Conservation (phyloP, 2,329 filamentous ascomycete genomes). For the Fusarium praegraminearum region DNA sequence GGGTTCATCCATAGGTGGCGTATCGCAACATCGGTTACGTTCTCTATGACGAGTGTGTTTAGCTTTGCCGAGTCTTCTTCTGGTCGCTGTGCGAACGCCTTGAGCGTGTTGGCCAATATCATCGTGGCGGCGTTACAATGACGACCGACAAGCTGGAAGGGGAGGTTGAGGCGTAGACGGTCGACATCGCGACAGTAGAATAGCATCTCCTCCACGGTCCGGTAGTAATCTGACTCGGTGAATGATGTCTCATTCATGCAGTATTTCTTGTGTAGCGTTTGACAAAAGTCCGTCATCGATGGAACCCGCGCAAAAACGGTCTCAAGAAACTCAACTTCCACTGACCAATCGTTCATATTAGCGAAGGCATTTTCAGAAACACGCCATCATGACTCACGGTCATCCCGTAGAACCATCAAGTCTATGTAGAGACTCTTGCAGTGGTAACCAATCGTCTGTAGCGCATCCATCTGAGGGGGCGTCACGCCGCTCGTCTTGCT, state of each 20-base stretch:
- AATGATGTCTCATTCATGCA: slow-evolving; percentile 63
- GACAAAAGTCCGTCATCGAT: slow-evolving; percentile 60
- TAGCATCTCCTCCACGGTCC: slow-evolving; percentile 57
- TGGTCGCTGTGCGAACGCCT: slow-evolving; percentile 59
- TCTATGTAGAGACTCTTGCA: slow-evolving; percentile 65
- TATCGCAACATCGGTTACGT: slow-evolving; percentile 62
- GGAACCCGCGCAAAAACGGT: slow-evolving; percentile 61
- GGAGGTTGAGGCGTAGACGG: slow-evolving; percentile 63
- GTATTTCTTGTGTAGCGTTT: slow-evolving; percentile 58
- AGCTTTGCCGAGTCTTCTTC: slow-evolving; percentile 59
- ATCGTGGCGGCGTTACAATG: slow-evolving; percentile 62
- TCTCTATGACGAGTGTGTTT: slow-evolving; percentile 62
- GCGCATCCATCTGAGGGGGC: slow-evolving; percentile 54
- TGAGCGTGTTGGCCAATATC: slow-evolving; percentile 65
- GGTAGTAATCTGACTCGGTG: slow-evolving; percentile 61
- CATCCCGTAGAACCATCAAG: slow-evolving; percentile 65
- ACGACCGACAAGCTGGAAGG: slow-evolving; percentile 62
- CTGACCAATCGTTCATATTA: slow-evolving; percentile 49
- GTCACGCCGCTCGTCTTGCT: slow-evolving; percentile 51
- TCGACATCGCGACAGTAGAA: slow-evolving; percentile 59
- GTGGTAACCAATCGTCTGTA: slow-evolving; percentile 61
- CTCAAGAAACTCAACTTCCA: slow-evolving; percentile 62
- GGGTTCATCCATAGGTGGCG: slow-evolving; percentile 64
- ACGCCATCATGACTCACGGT: slow-evolving; percentile 53
- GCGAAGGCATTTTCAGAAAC: slow-evolving; percentile 5